Evolutionary conservation across 805 yeast species (phyloP), one percentile per base, ranked within the genome.

Genomic region (Wilhelminamyces savonicus): DNA sequence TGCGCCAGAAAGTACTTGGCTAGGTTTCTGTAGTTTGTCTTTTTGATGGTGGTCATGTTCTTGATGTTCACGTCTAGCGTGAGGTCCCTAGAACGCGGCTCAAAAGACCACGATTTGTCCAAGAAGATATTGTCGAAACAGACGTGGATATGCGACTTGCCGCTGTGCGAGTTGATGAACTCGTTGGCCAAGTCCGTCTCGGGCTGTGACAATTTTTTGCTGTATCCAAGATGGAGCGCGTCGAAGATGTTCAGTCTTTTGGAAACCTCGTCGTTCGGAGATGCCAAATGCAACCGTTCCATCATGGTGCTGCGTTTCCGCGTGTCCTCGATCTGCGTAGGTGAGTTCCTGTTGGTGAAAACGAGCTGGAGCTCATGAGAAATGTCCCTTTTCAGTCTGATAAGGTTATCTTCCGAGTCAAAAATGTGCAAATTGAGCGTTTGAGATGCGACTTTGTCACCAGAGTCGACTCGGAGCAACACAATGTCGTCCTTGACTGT

Each of bases 41-140:
- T 40, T 32, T 51, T 47, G 36, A 62, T 43, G 5, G 58, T 38
- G n/a, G 51, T 46, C 40, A 54, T 50, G 34, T 56, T 56, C 35
- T 62, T 53, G 27, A 64, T 52, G 28, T 56, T 54, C 13, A 64
- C 66, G 11, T 31, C 40, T 21, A 64, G 27, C 32, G 56, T 56
- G 10, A 64, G 45, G 23, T 64, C 67, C 21, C 52, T 44, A 4
- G 44, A 17, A 15, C 36, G 35, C 5, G 66, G 62, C 12, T 45
- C 43, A 38, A 60, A 64, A 13, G 66, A 56, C 69, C 69, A 64
- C 7, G 66, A 59, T 36, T 57, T 55, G 40, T 64, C 71, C 24
- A 39, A 44, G 43, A 55, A 64, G 18, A 62, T 29, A 37, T 64
- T 64, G 42, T 64, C 69, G 43, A 64, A 64, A 37, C 71, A 64